A percentile compares a stretch with the other conserved stretches of the same genome.
phyloP scores from a whole-genome alignment of 208 protist genomes.

The Acanthamoeba royreba region DNA sequence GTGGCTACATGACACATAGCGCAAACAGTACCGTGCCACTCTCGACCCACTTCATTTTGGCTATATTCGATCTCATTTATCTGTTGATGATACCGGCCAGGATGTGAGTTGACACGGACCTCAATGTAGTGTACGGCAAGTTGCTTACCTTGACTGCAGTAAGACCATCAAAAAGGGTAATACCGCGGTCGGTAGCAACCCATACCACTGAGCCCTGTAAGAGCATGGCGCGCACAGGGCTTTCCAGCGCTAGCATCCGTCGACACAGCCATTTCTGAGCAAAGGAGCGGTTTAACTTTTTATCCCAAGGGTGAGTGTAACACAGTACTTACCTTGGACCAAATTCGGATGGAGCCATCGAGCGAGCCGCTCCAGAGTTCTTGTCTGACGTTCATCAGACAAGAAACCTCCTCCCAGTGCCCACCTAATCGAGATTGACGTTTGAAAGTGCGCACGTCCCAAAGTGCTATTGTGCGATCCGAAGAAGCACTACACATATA shows the following conservation, averaged over 20 bases:
- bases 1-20: not conserved
- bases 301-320: too few species aligned
- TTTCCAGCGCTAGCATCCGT: conserved; percentile 4
- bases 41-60: not conserved
- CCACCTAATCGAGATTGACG: not conserved
- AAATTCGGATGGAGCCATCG: not conserved
- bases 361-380: conserved; percentile 27
- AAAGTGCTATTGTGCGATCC: not conserved
- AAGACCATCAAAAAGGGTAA: not conserved
- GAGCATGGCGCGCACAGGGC: not conserved
- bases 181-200: not conserved
- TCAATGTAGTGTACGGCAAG: not conserved
- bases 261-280: not conserved
- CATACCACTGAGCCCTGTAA: not conserved
- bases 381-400: not conserved
- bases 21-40: not conserved
- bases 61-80: not conserved
- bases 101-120: not conserved
- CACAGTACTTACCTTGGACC: conserved; percentile 19
- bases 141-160: not conserved
- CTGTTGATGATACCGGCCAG: too few species aligned
- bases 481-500: conserved; percentile 9
- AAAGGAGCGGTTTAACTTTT: not conserved
- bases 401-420: conserved; percentile 35
- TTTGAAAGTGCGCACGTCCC: not conserved